Base-by-base conservation (phyloP, 83 land plant species). In the Picea abies region DNA sequence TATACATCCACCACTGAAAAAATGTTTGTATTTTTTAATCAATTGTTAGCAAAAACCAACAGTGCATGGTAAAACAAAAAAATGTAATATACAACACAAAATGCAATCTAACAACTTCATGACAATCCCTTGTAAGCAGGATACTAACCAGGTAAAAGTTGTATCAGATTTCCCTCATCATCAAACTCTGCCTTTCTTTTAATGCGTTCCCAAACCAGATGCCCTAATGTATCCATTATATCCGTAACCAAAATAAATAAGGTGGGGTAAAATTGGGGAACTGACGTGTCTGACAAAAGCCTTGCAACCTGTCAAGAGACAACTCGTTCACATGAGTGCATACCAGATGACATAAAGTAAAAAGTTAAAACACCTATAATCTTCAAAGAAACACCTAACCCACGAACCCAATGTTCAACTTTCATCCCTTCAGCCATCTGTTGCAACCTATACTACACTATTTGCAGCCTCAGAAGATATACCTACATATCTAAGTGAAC, bases 141-240 rank as follows among this genome's bases (percentile, higher is more conserved):
- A 72, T 39, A 71, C 44, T 10, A 12, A 96, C 96, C 91, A 83
- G 95, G 89, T 76, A 93, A 84, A 60, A 71, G 52, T 79, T 81
- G 78, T 32, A 91, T 82, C 37, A 37, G 22, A 25, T 83, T 83
- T 71, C 95, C 95, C 85, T 90, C 85, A 29, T 96, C 98, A 73
- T 86, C 86, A 80, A 69, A 70, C 77, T 94, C 98, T 73, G 96
- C 93, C 81, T 88, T 96, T 80, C 69, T 83, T 84, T 92, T 94
- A 79, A 96, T 91, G 39, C 98, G 92, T 64, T 90, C 87, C 98
- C 98, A 96, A 12, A 96, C 98, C 88, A 96, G 79, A 80, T 88
- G 88, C 15, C 98, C 98, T 26, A 96, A 87, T 80, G 92, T 91
- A 83, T 96, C 98, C 92, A 96, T 66, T 26, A 92, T 82, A 84